phyloP scores from a whole-genome alignment of 2,329 filamentous ascomycete genomes.

The Coniochaeta prunicola region DNA sequence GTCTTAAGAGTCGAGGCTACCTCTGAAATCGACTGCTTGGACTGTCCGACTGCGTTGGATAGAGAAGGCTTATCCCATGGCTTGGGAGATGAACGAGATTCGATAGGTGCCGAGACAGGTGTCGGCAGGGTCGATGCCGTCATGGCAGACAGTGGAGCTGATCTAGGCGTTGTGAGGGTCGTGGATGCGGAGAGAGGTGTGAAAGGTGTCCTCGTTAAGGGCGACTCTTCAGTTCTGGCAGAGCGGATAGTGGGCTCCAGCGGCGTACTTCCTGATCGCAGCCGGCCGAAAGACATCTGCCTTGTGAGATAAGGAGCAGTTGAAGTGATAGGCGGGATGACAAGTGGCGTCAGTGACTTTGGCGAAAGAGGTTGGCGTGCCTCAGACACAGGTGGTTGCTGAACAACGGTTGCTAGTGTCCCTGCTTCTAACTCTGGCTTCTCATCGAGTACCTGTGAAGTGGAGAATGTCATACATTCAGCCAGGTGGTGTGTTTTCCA shows the following conservation, averaged over 20 bases:
- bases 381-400: slow-evolving; percentile 12
- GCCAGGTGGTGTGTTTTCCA: slow-evolving; percentile 37
- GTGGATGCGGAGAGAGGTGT: slow-evolving; percentile 36
- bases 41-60: slow-evolving; percentile 16
- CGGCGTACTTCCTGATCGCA: slow-evolving; percentile 36
- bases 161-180: slow-evolving; percentile 34
- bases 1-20: slow-evolving; percentile 20
- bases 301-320: slow-evolving; percentile 23
- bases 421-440: slow-evolving; percentile 19
- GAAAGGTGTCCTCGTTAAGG: slow-evolving; percentile 34
- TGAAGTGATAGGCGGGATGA: slow-evolving; percentile 40
- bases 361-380: slow-evolving; percentile 38
- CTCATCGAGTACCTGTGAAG: slow-evolving; percentile 24
- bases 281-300: slow-evolving; percentile 35
- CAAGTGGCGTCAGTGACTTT: slow-evolving; percentile 46
- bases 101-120: slow-evolving; percentile 41
- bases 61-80: slow-evolving; percentile 31
- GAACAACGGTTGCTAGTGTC: slow-evolving; percentile 13
- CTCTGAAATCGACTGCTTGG: slow-evolving; percentile 20
- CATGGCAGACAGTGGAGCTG: slow-evolving; percentile 28
- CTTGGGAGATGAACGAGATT: slow-evolving; percentile 34
- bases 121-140: slow-evolving; percentile 36
- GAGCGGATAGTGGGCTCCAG: slow-evolving; percentile 32
- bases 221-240: slow-evolving; percentile 38
- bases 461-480: slow-evolving; percentile 25